Conservation (phyloP, 1,284 basidiomycete genomes). For the Cronartium ribicola region DNA sequence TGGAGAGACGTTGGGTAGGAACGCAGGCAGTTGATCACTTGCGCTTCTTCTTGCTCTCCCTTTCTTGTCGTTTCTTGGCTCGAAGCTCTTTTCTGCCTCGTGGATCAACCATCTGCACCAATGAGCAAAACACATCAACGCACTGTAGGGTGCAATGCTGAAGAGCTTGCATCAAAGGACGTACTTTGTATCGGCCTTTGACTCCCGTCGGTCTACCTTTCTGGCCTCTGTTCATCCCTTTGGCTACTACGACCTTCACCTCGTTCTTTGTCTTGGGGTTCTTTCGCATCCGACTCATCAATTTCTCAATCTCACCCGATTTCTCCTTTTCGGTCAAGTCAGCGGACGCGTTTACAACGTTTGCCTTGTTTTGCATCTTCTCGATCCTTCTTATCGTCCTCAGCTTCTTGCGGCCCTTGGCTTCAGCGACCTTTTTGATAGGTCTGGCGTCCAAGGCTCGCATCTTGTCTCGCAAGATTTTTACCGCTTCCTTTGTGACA, state of each 20-base stretch:
- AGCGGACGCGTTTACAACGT: conserved; percentile 81
- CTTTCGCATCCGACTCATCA: conserved; percentile 66
- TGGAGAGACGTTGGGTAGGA: neutral
- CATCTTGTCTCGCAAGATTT: conserved; percentile 79
- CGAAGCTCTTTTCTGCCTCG: conserved; percentile 48
- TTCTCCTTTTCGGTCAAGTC: conserved; percentile 94
- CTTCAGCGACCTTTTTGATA: conserved; percentile 98
- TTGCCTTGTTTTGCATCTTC: conserved; percentile 93
- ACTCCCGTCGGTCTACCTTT: conserved; percentile 94
- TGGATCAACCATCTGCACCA: conserved; percentile 71
- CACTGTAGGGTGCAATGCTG: neutral
- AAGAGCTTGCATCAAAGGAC: conserved; percentile 53
- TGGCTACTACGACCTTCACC: conserved; percentile 84
- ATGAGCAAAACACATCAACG: neutral
- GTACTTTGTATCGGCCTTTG: conserved; percentile 61
- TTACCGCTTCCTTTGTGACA: conserved; percentile 91
- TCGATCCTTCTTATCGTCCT: conserved; percentile 79
- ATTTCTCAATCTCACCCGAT: conserved; percentile 83
- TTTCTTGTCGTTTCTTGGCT: conserved; percentile 49
- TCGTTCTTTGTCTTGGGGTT: conserved; percentile 66
- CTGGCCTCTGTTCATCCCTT: conserved; percentile 79
- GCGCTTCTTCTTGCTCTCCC: conserved; percentile 46
- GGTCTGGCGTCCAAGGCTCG: conserved; percentile 92
- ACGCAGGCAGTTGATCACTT: neutral
- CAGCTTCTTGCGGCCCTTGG: conserved; percentile 94